Base-by-base conservation (phyloP, 805 yeast species). In the Alloascoidea hylecoeti region DNA sequence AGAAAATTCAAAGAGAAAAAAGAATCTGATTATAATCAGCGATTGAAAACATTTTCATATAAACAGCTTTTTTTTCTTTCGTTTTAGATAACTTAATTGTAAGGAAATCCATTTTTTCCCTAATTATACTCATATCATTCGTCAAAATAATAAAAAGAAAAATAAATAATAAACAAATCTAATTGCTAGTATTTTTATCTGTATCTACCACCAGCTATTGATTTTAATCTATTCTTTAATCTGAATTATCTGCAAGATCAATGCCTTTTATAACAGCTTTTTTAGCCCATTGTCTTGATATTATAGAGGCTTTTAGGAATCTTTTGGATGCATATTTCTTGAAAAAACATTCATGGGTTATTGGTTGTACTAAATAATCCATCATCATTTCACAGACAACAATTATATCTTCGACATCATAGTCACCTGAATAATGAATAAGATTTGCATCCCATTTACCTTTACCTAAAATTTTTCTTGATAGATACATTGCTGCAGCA, bases 371-470 rank as follows among this genome's bases (percentile, higher is more conserved):
- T 45, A 81, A 58, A 55, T 83, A 89, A 52, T 78, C 82, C 56
- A 83, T 68, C 44, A 89, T 72, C 63, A 79, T 67, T 44, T 74
- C 76, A 41, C 82, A 71, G 38, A 85, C 77, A 30, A 83, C 82
- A 45, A 68, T 66, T 56, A 92, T 57, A 48, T 81, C 86, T 33
- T 65, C 69, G 44, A 78, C 82, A 16, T 76, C 70, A 56, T 82
- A 83, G 5, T 94, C 96, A 23, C 96, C 96, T 16, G 92, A 77
- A 56, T 89, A 92, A 53, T 85, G 95, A 36, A 84, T 75, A 46
- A 89, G 64, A 57, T 86, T 88, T 5, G 81, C 80, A 52, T 77
- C 76, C 96, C 96, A 88, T 2, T 42, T 43, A 42, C 38, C 47
- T 47, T 58, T 75, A 15, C 78, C 79, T 46, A 83, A 59, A 57